Evolutionary conservation across 805 yeast species (phyloP), one percentile per base, ranked within the genome.

Genomic region (Candida multigemmis): DNA sequence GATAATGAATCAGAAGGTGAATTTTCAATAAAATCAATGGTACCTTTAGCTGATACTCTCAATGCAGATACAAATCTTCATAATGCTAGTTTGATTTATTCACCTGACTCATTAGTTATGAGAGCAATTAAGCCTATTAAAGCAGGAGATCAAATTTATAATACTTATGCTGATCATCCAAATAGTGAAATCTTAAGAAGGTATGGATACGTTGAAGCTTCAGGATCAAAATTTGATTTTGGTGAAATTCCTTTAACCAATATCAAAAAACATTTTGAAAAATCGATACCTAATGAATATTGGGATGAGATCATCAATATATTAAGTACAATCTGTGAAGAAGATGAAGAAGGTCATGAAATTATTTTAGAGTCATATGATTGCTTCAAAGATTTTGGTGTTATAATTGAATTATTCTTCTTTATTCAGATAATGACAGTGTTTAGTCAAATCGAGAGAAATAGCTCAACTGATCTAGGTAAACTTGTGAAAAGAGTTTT

Each of bases 101-200:
- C 62, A 12, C 50, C 53, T 2, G 68, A 59, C 4, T 45, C 48
- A 6, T 54, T 87, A 18, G 73, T 71, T n/a, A 84, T 91, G 93
- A 65, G 68, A 24, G 71, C 94, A 2, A 71, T 71, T 6, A 69
- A 68, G 30, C 50, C 56, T 4, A 87, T 89, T 20, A 29, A 48
- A 4, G 54, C 54, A 19, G 86, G 81, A 3, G 79, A 74, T 17
- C 97, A 91, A 46, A 61, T 89, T 4, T 87, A 71, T 53, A 89
- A 89, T 53, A 79, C 85, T 0, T 89, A 91, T 48, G 93, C 95
- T 1, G 91, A 86, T 23, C 76, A 82, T 37, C 91, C 96, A 19
- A 89, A 87, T 48, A 61, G 89, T n/a, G 97, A 91, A 43, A 65
- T 91, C 17, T 59, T 91, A 30, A 69, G 98, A 42, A 68, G 94